Conservation (phyloP, 306 rosid genomes). For the Dryas octopetala region DNA sequence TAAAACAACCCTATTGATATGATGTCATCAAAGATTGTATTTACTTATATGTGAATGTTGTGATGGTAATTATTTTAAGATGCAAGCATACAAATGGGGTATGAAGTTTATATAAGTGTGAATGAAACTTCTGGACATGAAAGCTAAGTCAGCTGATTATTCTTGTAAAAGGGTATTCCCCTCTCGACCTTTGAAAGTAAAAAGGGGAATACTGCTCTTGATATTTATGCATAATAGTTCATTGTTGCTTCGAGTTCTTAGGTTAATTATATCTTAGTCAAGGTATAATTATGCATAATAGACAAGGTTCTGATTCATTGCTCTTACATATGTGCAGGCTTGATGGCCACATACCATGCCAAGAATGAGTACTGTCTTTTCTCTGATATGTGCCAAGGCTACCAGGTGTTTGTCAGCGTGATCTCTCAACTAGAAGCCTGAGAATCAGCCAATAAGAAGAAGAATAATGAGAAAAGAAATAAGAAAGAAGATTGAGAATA, state of each 20-base stretch:
- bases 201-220: neutral
- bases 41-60: neutral
- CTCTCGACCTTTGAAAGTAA: neutral
- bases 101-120: too few relatives aligned
- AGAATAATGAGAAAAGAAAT: slow-evolving; percentile 6
- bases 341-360: slow-evolving; percentile 89
- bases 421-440: slow-evolving; percentile 70
- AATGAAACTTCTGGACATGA: neutral
- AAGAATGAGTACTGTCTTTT: slow-evolving; percentile 88
- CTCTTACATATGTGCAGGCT: slow-evolving; percentile 52
- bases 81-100: neutral
- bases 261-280: neutral
- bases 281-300: too few relatives aligned
- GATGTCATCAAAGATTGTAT: neutral
- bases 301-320: slow-evolving; percentile 19
- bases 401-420: slow-evolving; percentile 60
- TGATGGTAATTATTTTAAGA: neutral
- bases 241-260: neutral
- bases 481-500: neutral
- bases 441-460: neutral
- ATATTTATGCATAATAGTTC: neutral
- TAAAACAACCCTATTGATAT: neutral
- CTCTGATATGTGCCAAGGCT: slow-evolving; percentile 82
- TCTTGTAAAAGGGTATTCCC: neutral
- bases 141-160: neutral